Evolutionary conservation across 192 early-diverging fungal genomes (phyloP).

Genomic region (Gamsiella multidivaricata): DNA sequence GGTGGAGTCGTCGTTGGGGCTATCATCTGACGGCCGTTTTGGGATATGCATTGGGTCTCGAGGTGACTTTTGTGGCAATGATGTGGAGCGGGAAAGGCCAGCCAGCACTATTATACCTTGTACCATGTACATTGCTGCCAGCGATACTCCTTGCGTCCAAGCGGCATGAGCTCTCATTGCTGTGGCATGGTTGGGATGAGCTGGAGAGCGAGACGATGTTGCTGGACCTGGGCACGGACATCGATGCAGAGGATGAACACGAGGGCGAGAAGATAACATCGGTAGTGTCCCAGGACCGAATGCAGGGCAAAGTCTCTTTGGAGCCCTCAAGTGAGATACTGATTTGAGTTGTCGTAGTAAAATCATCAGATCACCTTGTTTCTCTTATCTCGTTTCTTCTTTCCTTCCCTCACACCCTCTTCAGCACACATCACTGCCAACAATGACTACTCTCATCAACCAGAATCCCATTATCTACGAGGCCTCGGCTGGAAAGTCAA

Average conservation of each 20-base stretch:
- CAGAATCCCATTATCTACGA: constrained; percentile 55
- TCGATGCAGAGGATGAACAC: constrained; percentile 1
- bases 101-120: constrained; percentile 52
- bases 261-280: constrained; percentile 2
- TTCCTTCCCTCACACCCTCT: neutral
- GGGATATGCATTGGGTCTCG: constrained; percentile 45
- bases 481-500: constrained; percentile 46
- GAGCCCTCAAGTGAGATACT: neutral
- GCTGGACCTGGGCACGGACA: neutral
- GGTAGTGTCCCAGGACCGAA: too few species aligned
- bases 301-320: constrained; percentile 1
- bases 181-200: constrained; percentile 53
- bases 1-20: constrained; percentile 36
- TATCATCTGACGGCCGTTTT: constrained; percentile 52
- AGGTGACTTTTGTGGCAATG: constrained; percentile 58
- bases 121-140: constrained; percentile 48
- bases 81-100: constrained; percentile 53
- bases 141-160: constrained; percentile 36
- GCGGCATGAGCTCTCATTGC: constrained; percentile 44
- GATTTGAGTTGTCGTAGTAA: neutral
- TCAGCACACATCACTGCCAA: neutral
- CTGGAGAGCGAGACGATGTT: constrained; percentile 6
- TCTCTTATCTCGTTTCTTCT: neutral
- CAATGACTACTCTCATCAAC: constrained; percentile 47
- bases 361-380: constrained; percentile 2